Conservation (phyloP, 257 asterid genomes). For the Dorcoceras hygrometricum region DNA sequence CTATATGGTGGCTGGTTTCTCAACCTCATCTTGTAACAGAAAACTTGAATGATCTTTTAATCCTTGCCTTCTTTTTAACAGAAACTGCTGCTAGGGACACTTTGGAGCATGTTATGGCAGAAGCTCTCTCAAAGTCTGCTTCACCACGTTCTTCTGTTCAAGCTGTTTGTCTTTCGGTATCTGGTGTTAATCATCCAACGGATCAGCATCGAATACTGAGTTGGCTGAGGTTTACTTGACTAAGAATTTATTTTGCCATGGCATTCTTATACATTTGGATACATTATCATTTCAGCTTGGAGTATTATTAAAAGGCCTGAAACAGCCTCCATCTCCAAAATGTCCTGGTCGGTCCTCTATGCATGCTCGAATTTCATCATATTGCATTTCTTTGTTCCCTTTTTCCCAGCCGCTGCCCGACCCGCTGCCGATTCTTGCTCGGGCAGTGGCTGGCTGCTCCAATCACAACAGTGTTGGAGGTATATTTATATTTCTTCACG, state of each 20-base stretch:
- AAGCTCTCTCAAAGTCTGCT: slow-evolving; percentile 64
- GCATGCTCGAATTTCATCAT: too few species aligned
- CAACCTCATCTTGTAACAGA: neutral
- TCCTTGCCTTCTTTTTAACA: slow-evolving; percentile 24
- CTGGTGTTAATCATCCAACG: slow-evolving; percentile 77
- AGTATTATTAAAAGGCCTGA: neutral
- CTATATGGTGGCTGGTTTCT: neutral
- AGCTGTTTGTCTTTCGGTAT: slow-evolving; percentile 80
- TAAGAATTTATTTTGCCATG: slow-evolving; percentile 11
- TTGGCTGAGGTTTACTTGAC: slow-evolving; percentile 64
- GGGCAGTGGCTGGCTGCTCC: slow-evolving; percentile 80
- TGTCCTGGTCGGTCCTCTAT: slow-evolving; percentile 29
- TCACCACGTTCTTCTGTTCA: slow-evolving; percentile 61
- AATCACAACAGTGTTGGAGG: slow-evolving; percentile 91
- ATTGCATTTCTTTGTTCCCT: slow-evolving; percentile 48
- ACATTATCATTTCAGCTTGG: neutral
- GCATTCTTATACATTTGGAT: neutral
- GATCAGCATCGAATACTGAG: slow-evolving; percentile 60
- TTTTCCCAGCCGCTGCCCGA: slow-evolving; percentile 48
- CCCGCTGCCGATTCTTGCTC: slow-evolving; percentile 65
- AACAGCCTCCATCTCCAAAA: neutral
- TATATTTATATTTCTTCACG: slow-evolving; percentile 11
- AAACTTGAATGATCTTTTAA: neutral
- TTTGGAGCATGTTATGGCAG: slow-evolving; percentile 76
- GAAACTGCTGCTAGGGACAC: slow-evolving; percentile 80